Evolutionary conservation across 805 yeast genomes (phyloP), one percentile per base, ranked within the genome.

Genomic region (Zygoascus ofunaensis): DNA sequence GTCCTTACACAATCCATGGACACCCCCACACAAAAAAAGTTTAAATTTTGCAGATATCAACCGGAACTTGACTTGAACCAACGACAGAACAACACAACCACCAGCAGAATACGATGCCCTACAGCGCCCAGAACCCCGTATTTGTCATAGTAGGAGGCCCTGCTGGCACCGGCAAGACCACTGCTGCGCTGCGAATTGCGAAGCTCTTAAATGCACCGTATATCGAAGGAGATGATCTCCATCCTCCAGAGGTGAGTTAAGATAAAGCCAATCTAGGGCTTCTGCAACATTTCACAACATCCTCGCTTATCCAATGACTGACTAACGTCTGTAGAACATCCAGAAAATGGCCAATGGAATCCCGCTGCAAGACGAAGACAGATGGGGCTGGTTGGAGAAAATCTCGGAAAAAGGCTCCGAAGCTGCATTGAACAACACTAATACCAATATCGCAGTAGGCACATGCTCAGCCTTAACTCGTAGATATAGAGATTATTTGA

Each of bases 81-180:
- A n/a, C n/a, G n/a, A n/a, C n/a, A n/a, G n/a, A n/a, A n/a, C n/a
- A n/a, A n/a, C n/a, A n/a, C n/a, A n/a, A n/a, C n/a, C n/a, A n/a
- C n/a, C n/a, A n/a, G n/a, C n/a, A n/a, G n/a, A n/a, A n/a, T n/a
- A n/a, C n/a, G n/a, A 26, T 40, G 30, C 40, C 21, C 10, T 40
- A 40, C 26, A 32, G 28, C 4, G 24, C 42, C 12, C 19, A 21
- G 7, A 24, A 26, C 32, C 45, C 44, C 8, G 34, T 38, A 4
- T 47, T 50, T 2, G 39, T 54, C 26, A 78, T 87, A 2, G 77
- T 90, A 5, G 96, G 94, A 10, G 98, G 98, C 0, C 95, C 97
- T 0, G 89, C 96, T 0, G 97, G 97, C 5, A 83, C 95, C 1
- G 98, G 98, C 1, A 92, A 92, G 60, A 72, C 94, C 19, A 85